These are phyloP conservation scores for Ceratocystis ficicola DNA, from an alignment of 2,329 filamentous ascomycete species.

Conservation along the genomic window DNA sequence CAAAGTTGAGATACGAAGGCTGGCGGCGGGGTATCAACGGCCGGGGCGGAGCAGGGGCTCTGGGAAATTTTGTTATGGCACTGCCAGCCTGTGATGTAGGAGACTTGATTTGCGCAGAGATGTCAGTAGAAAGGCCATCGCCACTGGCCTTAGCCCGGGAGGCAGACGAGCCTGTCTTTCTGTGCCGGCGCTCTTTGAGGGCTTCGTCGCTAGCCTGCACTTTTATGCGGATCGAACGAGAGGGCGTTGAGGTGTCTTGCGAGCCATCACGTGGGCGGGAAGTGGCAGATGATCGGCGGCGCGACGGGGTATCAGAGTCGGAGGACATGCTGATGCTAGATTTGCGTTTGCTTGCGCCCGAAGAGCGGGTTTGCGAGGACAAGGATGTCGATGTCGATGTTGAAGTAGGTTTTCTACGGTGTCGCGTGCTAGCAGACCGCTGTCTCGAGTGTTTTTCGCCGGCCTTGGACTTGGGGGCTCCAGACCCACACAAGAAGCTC, in stretches of 20 bases:
- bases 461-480: not conserved
- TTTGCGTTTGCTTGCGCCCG: constrained; percentile 43
- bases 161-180: constrained; percentile 35
- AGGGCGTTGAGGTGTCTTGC: constrained; percentile 8
- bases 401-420: constrained; percentile 14
- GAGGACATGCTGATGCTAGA: constrained; percentile 17
- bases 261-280: constrained; percentile 40
- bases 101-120: constrained; percentile 79
- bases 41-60: constrained; percentile 74
- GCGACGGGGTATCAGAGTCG: constrained; percentile 18
- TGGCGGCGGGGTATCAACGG: constrained; percentile 81
- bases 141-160: constrained; percentile 17
- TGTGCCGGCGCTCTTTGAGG: constrained; percentile 60
- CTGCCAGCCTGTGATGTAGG: constrained; percentile 66
- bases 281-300: constrained; percentile 24
- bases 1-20: constrained; percentile 66
- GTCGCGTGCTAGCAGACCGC: constrained; percentile 7
- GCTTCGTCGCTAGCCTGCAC: constrained; percentile 64
- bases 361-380: constrained; percentile 27
- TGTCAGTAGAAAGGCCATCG: constrained; percentile 30
- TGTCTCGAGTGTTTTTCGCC: constrained; percentile 10
- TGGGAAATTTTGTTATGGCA: constrained; percentile 76
- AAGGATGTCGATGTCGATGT: constrained; percentile 28
- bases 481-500: not conserved
- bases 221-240: constrained; percentile 78